Base-by-base conservation (phyloP, 2,329 filamentous ascomycete genomes). In the Emmonsiellopsis sp. region DNA sequence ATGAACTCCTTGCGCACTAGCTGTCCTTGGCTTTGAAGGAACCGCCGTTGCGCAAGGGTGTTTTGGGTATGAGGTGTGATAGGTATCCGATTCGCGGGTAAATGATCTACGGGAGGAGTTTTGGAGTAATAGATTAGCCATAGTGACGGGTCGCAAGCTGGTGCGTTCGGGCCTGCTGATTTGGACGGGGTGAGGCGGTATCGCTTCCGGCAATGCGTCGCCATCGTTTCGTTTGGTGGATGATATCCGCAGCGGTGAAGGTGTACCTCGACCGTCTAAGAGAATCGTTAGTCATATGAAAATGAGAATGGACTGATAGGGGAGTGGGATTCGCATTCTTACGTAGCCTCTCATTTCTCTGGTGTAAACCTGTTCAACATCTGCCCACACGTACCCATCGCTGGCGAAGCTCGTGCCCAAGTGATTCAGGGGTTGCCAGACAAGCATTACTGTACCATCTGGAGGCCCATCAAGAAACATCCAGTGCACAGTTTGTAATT, bases 1-100 rank as follows among this genome's bases (percentile, higher is more conserved):
- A 96, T 94, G 66, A 97, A 97, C 63, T 96, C 90, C 65, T 95
- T 95, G 61, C 89, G 85, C 54, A 85, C 81, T 44, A 95, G 84
- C 62, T 91, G 87, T 6, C 90, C 92, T 59, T 88, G 86, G 52
- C 79, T 70, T 86, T 84, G 71, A 76, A 87, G 69, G 62, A 77
- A 78, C 49, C 73, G 71, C n/a, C 83, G 77, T 61, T 76, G 71
- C 17, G 64, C 65, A 46, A 77, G 64, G 51, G 68, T 67, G 36
- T 61, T 65, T 52, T 75, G 71, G 5, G 72, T 64, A 40, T 68
- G 70, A 5, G 69, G 71, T 27, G 67, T 61, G n/a, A 72, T 60
- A 17, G 65, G 68, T 75, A 86, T 68, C 71, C 77, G 62, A 40
- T 79, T 79, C 17, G 83, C 78, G 1, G 87, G 87, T 36, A 94